Evolutionary conservation across 2,329 filamentous ascomycete species (phyloP).

Genomic region (Orbilia ellipsospora): DNA sequence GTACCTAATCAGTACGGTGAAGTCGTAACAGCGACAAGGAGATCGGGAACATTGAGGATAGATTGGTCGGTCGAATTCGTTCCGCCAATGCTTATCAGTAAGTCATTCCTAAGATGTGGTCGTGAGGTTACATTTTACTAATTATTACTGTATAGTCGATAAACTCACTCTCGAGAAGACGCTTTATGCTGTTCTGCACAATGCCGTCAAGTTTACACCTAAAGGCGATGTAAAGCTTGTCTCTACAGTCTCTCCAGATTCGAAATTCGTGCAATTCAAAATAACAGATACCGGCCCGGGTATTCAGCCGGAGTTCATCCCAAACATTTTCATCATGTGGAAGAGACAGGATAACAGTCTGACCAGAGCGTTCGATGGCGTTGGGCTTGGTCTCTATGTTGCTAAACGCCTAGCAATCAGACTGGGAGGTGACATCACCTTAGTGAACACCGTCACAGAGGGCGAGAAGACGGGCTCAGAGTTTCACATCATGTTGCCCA

Average conservation of each 20-base stretch:
- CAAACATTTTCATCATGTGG: conserved; percentile 76
- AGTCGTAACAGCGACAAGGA: conserved; percentile 49
- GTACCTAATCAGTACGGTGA: conserved; percentile 41
- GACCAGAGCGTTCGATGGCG: conserved; percentile 74
- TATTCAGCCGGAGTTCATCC: conserved; percentile 74
- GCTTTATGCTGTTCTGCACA: conserved; percentile 69
- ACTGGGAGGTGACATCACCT: conserved; percentile 75
- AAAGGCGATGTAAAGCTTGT: conserved; percentile 70
- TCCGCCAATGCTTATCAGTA: conserved; percentile 67
- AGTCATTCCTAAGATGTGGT: conserved; percentile 35
- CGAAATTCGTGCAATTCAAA: conserved; percentile 59
- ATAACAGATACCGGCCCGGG: conserved; percentile 75
- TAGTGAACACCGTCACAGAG: conserved; percentile 72
- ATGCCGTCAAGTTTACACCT: conserved; percentile 78
- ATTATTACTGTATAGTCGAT: conserved; percentile 45
- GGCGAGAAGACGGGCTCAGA: conserved; percentile 73
- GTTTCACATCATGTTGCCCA: conserved; percentile 75
- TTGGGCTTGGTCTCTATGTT: conserved; percentile 76
- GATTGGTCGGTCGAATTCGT: conserved; percentile 65
- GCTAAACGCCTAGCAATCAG: conserved; percentile 77
- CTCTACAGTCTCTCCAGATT: conserved; percentile 60
- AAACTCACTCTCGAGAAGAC: conserved; percentile 63
- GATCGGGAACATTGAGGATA: conserved; percentile 47
- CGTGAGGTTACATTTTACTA: neutral
- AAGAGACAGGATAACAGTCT: conserved; percentile 75